Base-by-base conservation (phyloP, 78 protist species). In the Diacronema lutheri region DNA sequence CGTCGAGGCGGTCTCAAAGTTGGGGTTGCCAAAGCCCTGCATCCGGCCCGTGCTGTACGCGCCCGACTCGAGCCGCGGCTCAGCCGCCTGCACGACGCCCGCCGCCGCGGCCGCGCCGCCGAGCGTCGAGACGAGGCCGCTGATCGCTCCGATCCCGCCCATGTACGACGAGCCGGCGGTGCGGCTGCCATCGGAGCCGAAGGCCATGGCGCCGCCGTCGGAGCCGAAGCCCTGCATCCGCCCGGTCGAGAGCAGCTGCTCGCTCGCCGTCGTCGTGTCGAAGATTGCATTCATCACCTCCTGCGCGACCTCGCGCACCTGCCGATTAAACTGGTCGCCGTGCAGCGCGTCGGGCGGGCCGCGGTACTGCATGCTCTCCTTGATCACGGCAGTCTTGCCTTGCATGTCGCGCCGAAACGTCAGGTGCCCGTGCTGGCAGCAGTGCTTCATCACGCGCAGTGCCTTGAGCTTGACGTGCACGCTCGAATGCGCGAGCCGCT, bases 181-280 rank as follows among this genome's bases (percentile, higher is more conserved):
- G 50, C 50, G 50, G 50, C 50, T 44, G 16, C 16, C 3, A 7
- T 44, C 50, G 50, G 16, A 9, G 50, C 50, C 50, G 7, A 44
- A 44, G 50, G 50, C 50, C 16, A 44, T 7, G 50, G 50, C 50
- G 50, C 50, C 50, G 50, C 50, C 81, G 64, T 50, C 65, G 41
- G 65, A 31, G 44, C 81, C 81, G 13, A 74, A 74, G 81, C 81
- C 81, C 64, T 74, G 81, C 41, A 74, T 50, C 20, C 81, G 81
- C n/a, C 81, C 64, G 16, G 65, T 56, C 19, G 20, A 29, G 20
- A n/a, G 62, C 65, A 50, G 25, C 13, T 74, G 62, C 81, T 74
- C 81, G 60, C 41, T 20, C 41, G 65, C 29, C 66, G 62, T 9
- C 16, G 33, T 2, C 46, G 81, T 0, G 46, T 74, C 81, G 41